phyloP scores from a whole-genome alignment of 495 filamentous ascomycete species.

The Tetracladium marchalianum region DNA sequence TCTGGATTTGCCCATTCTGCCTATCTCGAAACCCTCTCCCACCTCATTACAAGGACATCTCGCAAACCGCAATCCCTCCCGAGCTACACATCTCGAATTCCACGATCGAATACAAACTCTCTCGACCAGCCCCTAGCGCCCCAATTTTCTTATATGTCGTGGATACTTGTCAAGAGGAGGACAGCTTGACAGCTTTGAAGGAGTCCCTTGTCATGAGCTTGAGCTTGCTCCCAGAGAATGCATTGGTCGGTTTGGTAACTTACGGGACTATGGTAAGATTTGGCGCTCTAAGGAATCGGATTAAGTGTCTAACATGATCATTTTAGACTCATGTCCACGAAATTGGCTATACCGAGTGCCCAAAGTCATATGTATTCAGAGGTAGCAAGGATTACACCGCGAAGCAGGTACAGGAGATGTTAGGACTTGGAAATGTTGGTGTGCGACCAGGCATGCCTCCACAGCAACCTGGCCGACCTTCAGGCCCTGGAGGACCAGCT shows the following conservation, averaged over 20 bases:
- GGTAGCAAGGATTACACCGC: conserved; percentile 95
- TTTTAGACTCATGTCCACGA: conserved; percentile 87
- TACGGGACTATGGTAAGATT: conserved; percentile 84
- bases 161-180: conserved; percentile 97
- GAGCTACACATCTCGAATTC: conserved; percentile 91
- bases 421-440: conserved; percentile 62
- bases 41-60: conserved; percentile 98
- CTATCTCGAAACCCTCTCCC: conserved; percentile 90
- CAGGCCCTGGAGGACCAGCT: conserved; percentile 64
- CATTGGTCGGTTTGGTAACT: conserved; percentile 90
- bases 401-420: conserved; percentile 98
- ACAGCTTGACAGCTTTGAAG: conserved; percentile 90
- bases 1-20: conserved; percentile 99
- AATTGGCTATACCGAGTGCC: conserved; percentile 94
- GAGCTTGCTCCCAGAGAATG: conserved; percentile 84
- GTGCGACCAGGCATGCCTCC: conserved; percentile 74
- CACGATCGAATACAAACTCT: conserved; percentile 94
- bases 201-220: conserved; percentile 97
- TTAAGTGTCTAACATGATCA: not conserved
- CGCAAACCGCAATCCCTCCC: conserved; percentile 83
- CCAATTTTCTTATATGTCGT: conserved; percentile 98
- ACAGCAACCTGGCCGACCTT: conserved; percentile 57
- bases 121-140: conserved; percentile 83
- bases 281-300: not conserved
- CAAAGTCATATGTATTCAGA: conserved; percentile 99